These are phyloP conservation scores for Puya raimondii DNA, from an alignment of 176 grass and related monocot genomes.

Conservation along the genomic window DNA sequence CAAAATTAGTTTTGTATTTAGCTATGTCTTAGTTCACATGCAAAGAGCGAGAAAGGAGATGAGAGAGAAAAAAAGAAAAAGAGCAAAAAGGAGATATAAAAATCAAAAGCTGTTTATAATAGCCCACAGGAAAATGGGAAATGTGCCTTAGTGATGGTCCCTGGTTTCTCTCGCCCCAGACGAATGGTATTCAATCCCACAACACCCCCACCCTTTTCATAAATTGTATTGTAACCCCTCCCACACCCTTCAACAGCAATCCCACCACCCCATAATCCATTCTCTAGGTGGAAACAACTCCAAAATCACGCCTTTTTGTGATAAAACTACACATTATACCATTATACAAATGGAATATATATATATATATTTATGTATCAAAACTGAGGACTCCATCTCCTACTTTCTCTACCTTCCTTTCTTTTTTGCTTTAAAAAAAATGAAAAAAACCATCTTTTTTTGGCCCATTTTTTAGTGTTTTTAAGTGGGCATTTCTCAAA, in stretches of 20 bases:
- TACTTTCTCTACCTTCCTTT: not conserved
- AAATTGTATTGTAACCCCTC: not conserved
- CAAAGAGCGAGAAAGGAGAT: not conserved
- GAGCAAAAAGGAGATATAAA: not conserved
- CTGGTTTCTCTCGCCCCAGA: constrained; percentile 21
- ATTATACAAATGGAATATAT: not conserved
- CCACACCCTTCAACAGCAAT: not conserved
- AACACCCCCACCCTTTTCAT: not conserved
- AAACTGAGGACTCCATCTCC: not conserved
- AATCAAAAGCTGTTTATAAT: not conserved
- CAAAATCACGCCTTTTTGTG: not conserved
- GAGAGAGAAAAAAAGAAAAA: not conserved
- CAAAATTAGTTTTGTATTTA: not conserved
- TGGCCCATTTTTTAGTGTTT: not conserved
- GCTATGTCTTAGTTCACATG: not conserved
- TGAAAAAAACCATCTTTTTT: not conserved
- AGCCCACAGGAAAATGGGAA: constrained; percentile 14
- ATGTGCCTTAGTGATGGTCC: not conserved
- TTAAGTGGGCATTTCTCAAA: not conserved
- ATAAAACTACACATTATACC: no score
- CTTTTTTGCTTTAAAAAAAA: not conserved
- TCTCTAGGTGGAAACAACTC: no score
- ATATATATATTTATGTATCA: not conserved
- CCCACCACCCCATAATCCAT: not conserved
- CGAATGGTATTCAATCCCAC: not conserved